These are phyloP conservation scores for Boletus rubescentipes DNA, from an alignment of 768 basidiomycete species.

Conservation along the genomic window DNA sequence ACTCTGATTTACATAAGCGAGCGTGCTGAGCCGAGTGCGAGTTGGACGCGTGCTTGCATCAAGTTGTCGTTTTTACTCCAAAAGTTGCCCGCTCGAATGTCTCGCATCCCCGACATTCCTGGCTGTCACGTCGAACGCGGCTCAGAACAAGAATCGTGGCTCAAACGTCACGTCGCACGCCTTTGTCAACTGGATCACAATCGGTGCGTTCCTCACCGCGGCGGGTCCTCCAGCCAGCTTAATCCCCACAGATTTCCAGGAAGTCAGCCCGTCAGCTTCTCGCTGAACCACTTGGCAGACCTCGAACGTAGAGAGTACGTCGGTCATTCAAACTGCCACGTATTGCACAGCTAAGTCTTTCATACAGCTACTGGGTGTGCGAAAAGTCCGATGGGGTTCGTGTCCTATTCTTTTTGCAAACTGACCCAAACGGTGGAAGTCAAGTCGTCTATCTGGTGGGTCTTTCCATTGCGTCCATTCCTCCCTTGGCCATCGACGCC, in stretches of 20 bases:
- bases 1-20: conserved; percentile 23
- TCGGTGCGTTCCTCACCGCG: conserved; percentile 43
- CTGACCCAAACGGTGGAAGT: conserved; percentile 48
- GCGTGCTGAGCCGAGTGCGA: background rate
- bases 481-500: conserved; percentile 5
- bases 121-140: conserved; percentile 53
- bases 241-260: conserved; percentile 76
- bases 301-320: conserved; percentile 81
- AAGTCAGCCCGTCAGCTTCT: conserved; percentile 93
- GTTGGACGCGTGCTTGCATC: conserved; percentile 1
- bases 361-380: conserved; percentile 92
- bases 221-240: conserved; percentile 5
- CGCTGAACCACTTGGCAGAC: conserved; percentile 61
- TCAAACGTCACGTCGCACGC: conserved; percentile 59
- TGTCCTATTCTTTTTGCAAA: conserved; percentile 78
- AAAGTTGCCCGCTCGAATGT: conserved; percentile 36
- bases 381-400: conserved; percentile 98
- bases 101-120: conserved; percentile 69
- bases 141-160: conserved; percentile 64
- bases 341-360: conserved; percentile 14
- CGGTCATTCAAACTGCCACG: background rate
- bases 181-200: conserved; percentile 66
- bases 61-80: background rate
- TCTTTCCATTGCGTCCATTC: conserved; percentile 8
- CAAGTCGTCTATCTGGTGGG: conserved; percentile 78